Evolutionary conservation across 768 basidiomycete genomes (phyloP).

Genomic region (Kondoa subrosea): DNA sequence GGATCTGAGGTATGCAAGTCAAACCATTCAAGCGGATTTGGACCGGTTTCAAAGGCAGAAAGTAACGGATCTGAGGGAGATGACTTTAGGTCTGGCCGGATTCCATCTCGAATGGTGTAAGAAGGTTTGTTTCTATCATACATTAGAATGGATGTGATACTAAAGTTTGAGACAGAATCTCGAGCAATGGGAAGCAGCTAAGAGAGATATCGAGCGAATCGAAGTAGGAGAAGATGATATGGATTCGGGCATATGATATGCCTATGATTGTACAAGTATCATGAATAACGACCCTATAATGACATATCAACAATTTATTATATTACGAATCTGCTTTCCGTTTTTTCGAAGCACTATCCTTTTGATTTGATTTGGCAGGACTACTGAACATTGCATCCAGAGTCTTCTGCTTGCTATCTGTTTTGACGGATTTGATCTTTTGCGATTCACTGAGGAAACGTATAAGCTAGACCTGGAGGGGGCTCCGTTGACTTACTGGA

Average conservation of each 20-base stretch:
- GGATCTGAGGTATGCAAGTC: conserved; percentile 89
- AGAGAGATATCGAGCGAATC: conserved; percentile 76
- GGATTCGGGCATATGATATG: too few species aligned
- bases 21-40: conserved; percentile 89
- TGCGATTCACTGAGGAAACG: too few species aligned
- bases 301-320: not conserved
- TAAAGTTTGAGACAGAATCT: conserved; percentile 49
- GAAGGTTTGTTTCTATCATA: conserved; percentile 44
- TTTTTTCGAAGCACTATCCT: not conserved
- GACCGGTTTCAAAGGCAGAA: conserved; percentile 98
- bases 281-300: not conserved
- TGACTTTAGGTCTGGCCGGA: conserved; percentile 75
- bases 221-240: conserved; percentile 43
- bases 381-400: too few species aligned
- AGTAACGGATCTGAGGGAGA: conserved; percentile 84
- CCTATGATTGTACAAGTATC: too few species aligned
- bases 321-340: not conserved
- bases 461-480: too few species aligned
- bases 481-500: too few species aligned
- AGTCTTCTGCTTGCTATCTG: too few species aligned
- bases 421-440: too few species aligned
- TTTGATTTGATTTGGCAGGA: too few species aligned
- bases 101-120: conserved; percentile 93
- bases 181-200: conserved; percentile 92
- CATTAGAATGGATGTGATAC: conserved; percentile 18